These are phyloP conservation scores for Wakefieldia striispora DNA, from an alignment of 768 basidiomycete species.

Conservation along the genomic window DNA sequence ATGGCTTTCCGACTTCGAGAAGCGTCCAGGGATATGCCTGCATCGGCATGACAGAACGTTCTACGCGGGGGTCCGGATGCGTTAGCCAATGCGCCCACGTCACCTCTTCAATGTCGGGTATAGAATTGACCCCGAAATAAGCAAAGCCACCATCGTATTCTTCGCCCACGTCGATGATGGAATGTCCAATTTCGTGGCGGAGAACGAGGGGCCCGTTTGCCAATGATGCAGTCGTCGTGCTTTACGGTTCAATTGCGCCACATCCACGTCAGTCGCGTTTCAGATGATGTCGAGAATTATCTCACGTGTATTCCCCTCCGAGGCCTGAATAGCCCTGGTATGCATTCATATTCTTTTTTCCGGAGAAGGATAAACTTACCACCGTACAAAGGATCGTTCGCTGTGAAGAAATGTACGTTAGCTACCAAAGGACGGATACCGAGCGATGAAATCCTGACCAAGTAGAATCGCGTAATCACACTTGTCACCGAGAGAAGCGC, in stretches of 20 bases:
- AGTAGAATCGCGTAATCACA: constrained; percentile 77
- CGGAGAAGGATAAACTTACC: constrained; percentile 40
- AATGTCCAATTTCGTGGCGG: constrained; percentile 79
- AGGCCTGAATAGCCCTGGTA: constrained; percentile 43
- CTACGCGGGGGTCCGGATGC: constrained; percentile 40
- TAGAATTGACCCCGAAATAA: constrained; percentile 71
- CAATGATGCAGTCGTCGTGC: constrained; percentile 72
- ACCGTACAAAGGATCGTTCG: constrained; percentile 77
- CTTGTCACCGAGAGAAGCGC: constrained; percentile 55
- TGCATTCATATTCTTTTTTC: not conserved
- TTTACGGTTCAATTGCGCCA: constrained; percentile 23
- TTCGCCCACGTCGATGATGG: constrained; percentile 75
- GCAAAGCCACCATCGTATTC: constrained; percentile 79
- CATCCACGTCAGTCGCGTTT: not conserved
- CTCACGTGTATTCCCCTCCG: constrained; percentile 78
- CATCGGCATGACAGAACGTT: constrained; percentile 72
- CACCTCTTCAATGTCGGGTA: constrained; percentile 41
- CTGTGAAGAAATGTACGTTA: constrained; percentile 33
- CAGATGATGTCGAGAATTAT: constrained; percentile 3
- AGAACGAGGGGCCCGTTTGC: constrained; percentile 74
- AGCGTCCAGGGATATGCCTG: constrained; percentile 77
- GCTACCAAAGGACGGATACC: not conserved
- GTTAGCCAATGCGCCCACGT: constrained; percentile 77
- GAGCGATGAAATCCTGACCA: constrained; percentile 40
- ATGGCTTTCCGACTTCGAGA: constrained; percentile 58